Evolutionary conservation across 768 basidiomycete genomes (phyloP).

Genomic region (Lactarius sanguifluus): DNA sequence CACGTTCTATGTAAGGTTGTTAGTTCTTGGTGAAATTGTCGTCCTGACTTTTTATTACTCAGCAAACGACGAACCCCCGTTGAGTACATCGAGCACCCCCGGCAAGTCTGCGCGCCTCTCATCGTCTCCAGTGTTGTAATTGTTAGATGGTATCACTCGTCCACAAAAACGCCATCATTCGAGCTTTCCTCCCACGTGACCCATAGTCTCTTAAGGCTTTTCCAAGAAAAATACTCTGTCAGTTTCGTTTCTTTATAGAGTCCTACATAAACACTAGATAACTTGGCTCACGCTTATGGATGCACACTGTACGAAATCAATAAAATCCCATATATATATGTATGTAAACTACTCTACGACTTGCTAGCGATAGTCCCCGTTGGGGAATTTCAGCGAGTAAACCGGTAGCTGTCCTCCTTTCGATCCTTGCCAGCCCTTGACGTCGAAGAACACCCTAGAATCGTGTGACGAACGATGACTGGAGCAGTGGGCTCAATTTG

Average conservation of each 20-base stretch:
- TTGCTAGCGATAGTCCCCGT: neutral
- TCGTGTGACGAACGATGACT: neutral
- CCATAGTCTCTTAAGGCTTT: no score
- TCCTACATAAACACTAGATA: neutral
- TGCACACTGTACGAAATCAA: neutral
- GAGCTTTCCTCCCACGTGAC: slow-evolving; percentile 35
- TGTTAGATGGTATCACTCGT: slow-evolving; percentile 27
- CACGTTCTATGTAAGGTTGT: slow-evolving; percentile 36
- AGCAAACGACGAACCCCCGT: slow-evolving; percentile 18
- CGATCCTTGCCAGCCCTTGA: neutral
- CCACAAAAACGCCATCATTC: slow-evolving; percentile 35
- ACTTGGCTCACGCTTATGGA: neutral
- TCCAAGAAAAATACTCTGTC: no score
- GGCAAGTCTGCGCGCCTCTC: slow-evolving; percentile 36
- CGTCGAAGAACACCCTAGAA: neutral
- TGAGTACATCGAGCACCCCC: slow-evolving; percentile 17
- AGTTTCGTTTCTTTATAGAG: neutral
- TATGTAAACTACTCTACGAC: neutral
- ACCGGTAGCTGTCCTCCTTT: neutral
- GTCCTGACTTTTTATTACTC: slow-evolving; percentile 28
- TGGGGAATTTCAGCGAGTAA: neutral
- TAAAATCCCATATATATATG: neutral
- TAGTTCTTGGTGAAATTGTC: slow-evolving; percentile 36
- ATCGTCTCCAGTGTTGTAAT: slow-evolving; percentile 35
- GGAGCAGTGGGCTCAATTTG: neutral